A percentile compares a stretch with the other conserved stretches of the same genome.
These are phyloP conservation scores for Plenodomus biglobosus DNA, from an alignment of 2,329 filamentous ascomycete species.

Conservation along the genomic window DNA sequence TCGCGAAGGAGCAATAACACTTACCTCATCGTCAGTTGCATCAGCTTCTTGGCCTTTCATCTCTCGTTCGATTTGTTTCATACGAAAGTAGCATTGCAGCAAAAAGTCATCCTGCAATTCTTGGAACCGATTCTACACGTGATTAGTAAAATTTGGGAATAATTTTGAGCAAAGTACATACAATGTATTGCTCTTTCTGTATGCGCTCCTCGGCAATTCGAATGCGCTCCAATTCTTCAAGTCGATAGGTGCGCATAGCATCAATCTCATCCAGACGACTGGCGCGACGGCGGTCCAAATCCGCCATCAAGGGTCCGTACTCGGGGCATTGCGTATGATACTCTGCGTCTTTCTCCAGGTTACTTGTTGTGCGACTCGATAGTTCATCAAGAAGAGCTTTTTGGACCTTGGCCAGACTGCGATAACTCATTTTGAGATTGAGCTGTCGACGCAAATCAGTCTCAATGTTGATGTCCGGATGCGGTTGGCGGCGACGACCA, in stretches of 20 bases:
- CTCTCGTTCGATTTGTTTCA: conserved; percentile 43
- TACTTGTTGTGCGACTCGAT: conserved; percentile 61
- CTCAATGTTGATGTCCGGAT: conserved; percentile 51
- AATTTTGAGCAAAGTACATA: conserved; percentile 18
- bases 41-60: conserved; percentile 38
- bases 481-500: conserved; percentile 51
- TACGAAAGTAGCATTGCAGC: conserved; percentile 43
- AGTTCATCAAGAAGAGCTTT: conserved; percentile 68
- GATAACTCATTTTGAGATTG: conserved; percentile 66
- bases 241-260: conserved; percentile 41
- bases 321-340: conserved; percentile 58
- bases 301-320: conserved; percentile 54
- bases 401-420: conserved; percentile 62
- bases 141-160: conserved; percentile 8
- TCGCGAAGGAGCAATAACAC: neutral
- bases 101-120: conserved; percentile 38
- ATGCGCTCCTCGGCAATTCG: conserved; percentile 40
- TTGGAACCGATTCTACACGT: conserved; percentile 33
- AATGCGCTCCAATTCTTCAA: conserved; percentile 42
- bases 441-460: conserved; percentile 59
- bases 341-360: conserved; percentile 57
- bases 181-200: conserved; percentile 40
- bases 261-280: conserved; percentile 44
- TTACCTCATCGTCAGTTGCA: conserved; percentile 48
- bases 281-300: conserved; percentile 55